Percentiles rank a stretch among this genome's conserved stretches.
These are phyloP conservation scores for Tympanopsis confertula DNA, from an alignment of 2,329 filamentous ascomycete species.

Conservation along the genomic window DNA sequence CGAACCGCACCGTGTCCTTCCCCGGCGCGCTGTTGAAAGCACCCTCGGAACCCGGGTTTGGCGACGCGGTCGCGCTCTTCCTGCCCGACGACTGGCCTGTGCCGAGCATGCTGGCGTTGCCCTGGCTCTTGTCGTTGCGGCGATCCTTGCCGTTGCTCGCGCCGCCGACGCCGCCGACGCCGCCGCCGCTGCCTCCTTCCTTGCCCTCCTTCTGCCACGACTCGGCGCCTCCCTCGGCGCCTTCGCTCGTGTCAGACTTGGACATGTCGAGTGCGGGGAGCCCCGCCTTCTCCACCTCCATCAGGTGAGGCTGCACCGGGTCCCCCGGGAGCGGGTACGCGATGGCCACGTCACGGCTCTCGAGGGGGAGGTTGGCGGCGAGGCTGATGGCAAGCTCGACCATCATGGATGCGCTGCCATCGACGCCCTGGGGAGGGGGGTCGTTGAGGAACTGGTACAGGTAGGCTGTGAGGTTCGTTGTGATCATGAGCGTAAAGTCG, in stretches of 20 bases:
- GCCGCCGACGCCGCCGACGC: constrained; percentile 6
- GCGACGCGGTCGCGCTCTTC: constrained; percentile 4
- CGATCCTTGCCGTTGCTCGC: constrained; percentile 21
- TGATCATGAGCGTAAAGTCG: constrained; percentile 59
- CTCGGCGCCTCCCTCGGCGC: constrained; percentile 14
- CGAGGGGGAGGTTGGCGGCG: constrained; percentile 72
- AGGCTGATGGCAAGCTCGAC: constrained; percentile 82
- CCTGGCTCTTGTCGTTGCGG: constrained; percentile 30
- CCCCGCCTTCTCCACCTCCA: constrained; percentile 73
- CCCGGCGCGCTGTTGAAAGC: constrained; percentile 23
- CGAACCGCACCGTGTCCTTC: constrained; percentile 53
- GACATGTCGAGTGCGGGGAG: constrained; percentile 46
- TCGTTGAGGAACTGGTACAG: constrained; percentile 66
- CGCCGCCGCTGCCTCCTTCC: constrained; percentile 12
- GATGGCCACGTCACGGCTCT: constrained; percentile 82
- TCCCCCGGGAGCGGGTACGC: constrained; percentile 74
- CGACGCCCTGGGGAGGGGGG: constrained; percentile 69
- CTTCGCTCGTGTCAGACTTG: constrained; percentile 15
- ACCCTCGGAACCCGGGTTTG: constrained; percentile 8
- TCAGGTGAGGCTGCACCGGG: constrained; percentile 56
- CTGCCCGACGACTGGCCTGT: constrained; percentile 10
- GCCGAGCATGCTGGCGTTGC: constrained; percentile 27
- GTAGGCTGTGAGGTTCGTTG: constrained; percentile 54
- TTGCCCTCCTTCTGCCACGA: constrained; percentile 26
- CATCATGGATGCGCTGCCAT: constrained; percentile 83